Evolutionary conservation across 2,329 filamentous ascomycete species (phyloP).

Genomic region (Ascomycota sp.): DNA sequence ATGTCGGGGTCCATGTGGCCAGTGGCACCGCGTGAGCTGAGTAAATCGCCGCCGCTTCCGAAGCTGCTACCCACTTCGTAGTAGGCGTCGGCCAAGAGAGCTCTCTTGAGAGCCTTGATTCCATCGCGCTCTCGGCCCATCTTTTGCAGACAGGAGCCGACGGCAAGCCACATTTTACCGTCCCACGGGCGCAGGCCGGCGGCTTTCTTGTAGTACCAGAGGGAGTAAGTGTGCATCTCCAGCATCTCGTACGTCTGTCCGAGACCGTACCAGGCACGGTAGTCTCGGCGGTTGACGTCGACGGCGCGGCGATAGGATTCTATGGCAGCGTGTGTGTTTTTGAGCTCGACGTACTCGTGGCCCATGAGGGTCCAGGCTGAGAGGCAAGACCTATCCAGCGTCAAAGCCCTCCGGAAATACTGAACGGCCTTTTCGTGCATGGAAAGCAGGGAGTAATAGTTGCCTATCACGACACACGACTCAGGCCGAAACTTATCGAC

Average conservation of each 20-base stretch:
- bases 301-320: constrained; percentile 91
- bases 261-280: constrained; percentile 92
- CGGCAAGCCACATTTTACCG: constrained; percentile 96
- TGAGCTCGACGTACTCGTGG: constrained; percentile 95
- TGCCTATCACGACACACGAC: constrained; percentile 89
- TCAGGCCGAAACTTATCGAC: constrained; percentile 94
- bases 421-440: constrained; percentile 96
- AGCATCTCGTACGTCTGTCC: constrained; percentile 95
- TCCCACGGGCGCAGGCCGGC: constrained; percentile 88
- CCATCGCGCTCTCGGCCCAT: constrained; percentile 76
- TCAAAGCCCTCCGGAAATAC: constrained; percentile 86
- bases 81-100: constrained; percentile 70
- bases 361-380: constrained; percentile 98
- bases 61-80: constrained; percentile 47
- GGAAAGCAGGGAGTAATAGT: constrained; percentile 88
- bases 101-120: constrained; percentile 87
- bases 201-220: constrained; percentile 96
- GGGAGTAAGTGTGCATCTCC: constrained; percentile 91
- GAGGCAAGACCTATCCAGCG: constrained; percentile 72
- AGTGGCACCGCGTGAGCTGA: constrained; percentile 28
- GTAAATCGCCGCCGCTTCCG: constrained; percentile 22
- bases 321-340: constrained; percentile 94
- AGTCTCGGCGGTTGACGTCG: constrained; percentile 88
- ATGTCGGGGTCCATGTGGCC: constrained; percentile 71
- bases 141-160: constrained; percentile 77